Conservation (phyloP, 192 early-diverging fungal genomes). For the Lobosporangium transversale region DNA sequence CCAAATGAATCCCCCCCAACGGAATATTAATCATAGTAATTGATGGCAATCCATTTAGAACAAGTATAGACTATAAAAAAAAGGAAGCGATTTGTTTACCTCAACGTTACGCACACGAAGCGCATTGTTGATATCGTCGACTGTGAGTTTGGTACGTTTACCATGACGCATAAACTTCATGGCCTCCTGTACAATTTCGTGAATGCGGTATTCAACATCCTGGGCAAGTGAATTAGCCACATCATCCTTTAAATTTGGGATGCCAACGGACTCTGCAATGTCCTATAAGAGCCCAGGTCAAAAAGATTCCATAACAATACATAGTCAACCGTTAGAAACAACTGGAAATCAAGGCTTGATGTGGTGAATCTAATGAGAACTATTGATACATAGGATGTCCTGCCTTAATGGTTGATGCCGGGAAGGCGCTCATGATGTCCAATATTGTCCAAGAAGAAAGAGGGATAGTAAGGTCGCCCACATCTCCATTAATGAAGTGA, state of each 20-base stretch:
- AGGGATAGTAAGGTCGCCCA: too few species aligned
- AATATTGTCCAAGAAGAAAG: background rate
- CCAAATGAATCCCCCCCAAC: too few species aligned
- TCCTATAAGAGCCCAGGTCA: slow-evolving; percentile 61
- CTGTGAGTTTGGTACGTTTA: slow-evolving; percentile 79
- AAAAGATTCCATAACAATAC: too few species aligned
- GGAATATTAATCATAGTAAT: too few species aligned
- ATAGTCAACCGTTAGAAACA: too few species aligned
- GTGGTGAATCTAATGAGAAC: background rate
- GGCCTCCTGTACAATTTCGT: slow-evolving; percentile 94
- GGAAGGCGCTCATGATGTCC: slow-evolving; percentile 45
- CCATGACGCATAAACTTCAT: slow-evolving; percentile 98
- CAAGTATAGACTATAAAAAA: background rate
- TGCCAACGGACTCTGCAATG: slow-evolving; percentile 87
- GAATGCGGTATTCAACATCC: slow-evolving; percentile 95
- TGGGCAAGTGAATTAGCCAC: slow-evolving; percentile 85
- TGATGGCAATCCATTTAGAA: too few species aligned
- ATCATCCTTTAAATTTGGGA: slow-evolving; percentile 86
- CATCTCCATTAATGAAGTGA: too few species aligned
- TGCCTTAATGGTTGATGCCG: slow-evolving; percentile 52
- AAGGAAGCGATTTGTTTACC: slow-evolving; percentile 49
- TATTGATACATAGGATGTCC: background rate
- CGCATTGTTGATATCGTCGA: slow-evolving; percentile 92
- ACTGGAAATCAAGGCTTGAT: slow-evolving; percentile 3
- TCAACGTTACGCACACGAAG: slow-evolving; percentile 93